Conservation (phyloP, 164 flowering plant species). For the Aristolochia californica region DNA sequence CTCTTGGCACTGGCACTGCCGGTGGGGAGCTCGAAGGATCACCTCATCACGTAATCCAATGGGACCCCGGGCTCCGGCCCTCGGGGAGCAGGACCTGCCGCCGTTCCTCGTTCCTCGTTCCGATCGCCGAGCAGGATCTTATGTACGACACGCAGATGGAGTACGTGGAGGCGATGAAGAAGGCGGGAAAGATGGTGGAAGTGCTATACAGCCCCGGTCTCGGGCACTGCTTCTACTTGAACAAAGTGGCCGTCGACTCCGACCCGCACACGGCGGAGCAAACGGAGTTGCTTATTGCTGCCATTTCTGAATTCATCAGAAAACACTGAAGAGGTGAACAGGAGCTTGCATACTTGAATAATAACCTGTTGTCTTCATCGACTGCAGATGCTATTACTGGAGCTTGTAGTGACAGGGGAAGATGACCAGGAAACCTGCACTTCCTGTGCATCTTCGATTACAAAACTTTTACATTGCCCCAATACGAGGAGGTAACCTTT, state of each 20-base stretch:
- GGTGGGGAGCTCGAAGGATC: constrained; percentile 49
- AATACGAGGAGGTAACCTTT: too few relatives aligned
- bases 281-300: constrained; percentile 28
- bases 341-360: too few relatives aligned
- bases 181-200: constrained; percentile 53
- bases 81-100: constrained; percentile 35
- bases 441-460: too few relatives aligned
- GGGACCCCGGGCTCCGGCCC: constrained; percentile 44
- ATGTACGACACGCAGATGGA: constrained; percentile 62
- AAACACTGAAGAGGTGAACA: constrained; percentile 39
- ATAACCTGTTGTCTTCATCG: too few relatives aligned
- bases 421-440: too few relatives aligned
- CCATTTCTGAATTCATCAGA: constrained; percentile 37
- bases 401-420: too few relatives aligned
- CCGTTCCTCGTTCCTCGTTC: constrained; percentile 44
- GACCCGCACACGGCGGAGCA: constrained; percentile 38
- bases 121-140: constrained; percentile 59
- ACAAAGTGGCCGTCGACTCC: constrained; percentile 52
- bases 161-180: constrained; percentile 59
- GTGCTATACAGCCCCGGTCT: constrained; percentile 31
- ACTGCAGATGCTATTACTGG: too few relatives aligned
- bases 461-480: too few relatives aligned
- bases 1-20: constrained; percentile 53
- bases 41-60: constrained; percentile 77
- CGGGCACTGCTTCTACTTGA: constrained; percentile 65